Base-by-base conservation (phyloP, 2,329 filamentous ascomycete genomes). In the Dactylellina drechsleri region DNA sequence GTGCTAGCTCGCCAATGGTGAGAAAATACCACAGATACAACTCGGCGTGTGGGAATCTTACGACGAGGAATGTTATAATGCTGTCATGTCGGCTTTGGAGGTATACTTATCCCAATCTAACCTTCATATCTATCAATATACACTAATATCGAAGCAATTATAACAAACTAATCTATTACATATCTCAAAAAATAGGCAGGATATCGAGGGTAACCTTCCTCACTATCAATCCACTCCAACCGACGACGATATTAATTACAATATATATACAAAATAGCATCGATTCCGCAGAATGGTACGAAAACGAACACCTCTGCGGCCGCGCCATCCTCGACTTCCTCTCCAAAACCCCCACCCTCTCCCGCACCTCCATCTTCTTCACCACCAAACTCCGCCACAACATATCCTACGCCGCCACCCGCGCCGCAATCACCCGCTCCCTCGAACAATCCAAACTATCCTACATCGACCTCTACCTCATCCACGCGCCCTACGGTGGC, bases 401-500 rank as follows among this genome's bases (percentile, higher is more conserved):
- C 80, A 84, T 84, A 0, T 85, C 86, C 3, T 94, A 93, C 81
- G 86, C 90, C n/a, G 83, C 84, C 2, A 91, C 91, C 23, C 86
- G 89, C 58, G 83, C 83, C 74, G 89, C 90, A 0, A 91, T 95
- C 77, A 87, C 85, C 76, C 81, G 86, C 80, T 90, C 87, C 31
- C 84, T 93, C 2, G 85, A 87, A 54, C 86, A 86, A 66, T 89
- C 87, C 23, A 90, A 88, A 0, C 82, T 93, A 31, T 90, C 88
- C 0, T 93, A 93, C 81, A 87, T 94, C 66, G 92, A 95, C 79
- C 81, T 95, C 52, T 93, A 94, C 81, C 83, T 96, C 10, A 83
- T 95, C 66, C 92, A 95, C 80, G 91, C 88, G 56, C 92, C 92
- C 0, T 92, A 92, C 78, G 91, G 92, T 4, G 91, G 92, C 0